These are phyloP conservation scores for Cucurbita pepo DNA, from an alignment of 306 rosid species.

Conservation along the genomic window DNA sequence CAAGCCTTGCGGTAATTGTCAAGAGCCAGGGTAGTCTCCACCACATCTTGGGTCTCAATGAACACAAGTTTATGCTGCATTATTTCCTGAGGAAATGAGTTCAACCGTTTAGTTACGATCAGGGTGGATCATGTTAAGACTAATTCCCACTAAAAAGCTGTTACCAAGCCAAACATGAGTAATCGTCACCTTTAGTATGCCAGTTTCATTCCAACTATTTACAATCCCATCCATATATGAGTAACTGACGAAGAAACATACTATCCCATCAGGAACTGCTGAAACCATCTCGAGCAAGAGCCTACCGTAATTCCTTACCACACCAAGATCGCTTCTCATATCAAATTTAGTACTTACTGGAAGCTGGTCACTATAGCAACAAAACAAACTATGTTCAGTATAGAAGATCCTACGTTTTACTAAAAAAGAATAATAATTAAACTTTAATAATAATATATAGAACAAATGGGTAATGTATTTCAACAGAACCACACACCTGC, in stretches of 20 bases:
- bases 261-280: conserved; percentile 88
- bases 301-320: conserved; percentile 86
- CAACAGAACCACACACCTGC: conserved; percentile 41
- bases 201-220: conserved; percentile 88
- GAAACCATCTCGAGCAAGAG: conserved; percentile 94
- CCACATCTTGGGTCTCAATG: conserved; percentile 91
- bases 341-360: conserved; percentile 94
- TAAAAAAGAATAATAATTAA: not conserved
- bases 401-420: not conserved
- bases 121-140: not conserved
- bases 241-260: conserved; percentile 87
- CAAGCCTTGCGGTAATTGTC: conserved; percentile 94
- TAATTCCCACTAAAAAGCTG: not conserved
- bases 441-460: not conserved
- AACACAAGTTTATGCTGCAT: conserved; percentile 94
- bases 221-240: conserved; percentile 93
- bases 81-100: conserved; percentile 49
- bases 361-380: conserved; percentile 74
- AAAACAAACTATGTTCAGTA: conserved; percentile 10
- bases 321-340: conserved; percentile 96
- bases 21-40: conserved; percentile 92
- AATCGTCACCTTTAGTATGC: conserved; percentile 59
- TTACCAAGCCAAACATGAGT: conserved; percentile 3
- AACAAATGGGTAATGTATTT: not conserved
- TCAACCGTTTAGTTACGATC: not conserved